These are phyloP conservation scores for Neofusicoccum umdonicola DNA, from an alignment of 2,329 filamentous ascomycete genomes.

Conservation along the genomic window DNA sequence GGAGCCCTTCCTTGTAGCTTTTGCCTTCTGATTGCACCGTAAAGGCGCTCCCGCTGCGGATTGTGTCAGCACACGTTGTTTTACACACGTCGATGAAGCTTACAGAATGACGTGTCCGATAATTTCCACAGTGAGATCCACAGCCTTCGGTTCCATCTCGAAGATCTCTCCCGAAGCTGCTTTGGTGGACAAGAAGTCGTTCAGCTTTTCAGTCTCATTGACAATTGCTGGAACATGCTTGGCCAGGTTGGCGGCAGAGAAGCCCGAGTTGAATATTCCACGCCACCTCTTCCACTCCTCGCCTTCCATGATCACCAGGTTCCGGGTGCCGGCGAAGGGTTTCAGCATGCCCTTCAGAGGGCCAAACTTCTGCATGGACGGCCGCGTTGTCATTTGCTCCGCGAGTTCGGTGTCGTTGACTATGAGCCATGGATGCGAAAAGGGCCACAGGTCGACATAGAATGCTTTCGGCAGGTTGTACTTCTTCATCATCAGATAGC, in stretches of 20 bases:
- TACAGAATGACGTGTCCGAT: constrained; percentile 17
- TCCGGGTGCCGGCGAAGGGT: not conserved
- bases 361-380: not conserved
- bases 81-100: constrained; percentile 27
- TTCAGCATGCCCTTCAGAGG: not conserved
- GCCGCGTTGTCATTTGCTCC: constrained; percentile 1
- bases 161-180: constrained; percentile 3
- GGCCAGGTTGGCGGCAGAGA: constrained; percentile 24
- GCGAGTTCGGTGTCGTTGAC: not conserved
- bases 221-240: constrained; percentile 23
- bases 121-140: constrained; percentile 16
- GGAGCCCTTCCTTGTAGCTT: not conserved
- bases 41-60: not conserved
- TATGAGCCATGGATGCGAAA: not conserved
- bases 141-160: constrained; percentile 4
- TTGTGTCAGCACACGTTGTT: constrained; percentile 5
- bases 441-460: constrained; percentile 15
- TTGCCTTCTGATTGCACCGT: not conserved
- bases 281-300: constrained; percentile 25
- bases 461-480: constrained; percentile 9
- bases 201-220: constrained; percentile 23
- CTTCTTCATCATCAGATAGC: not conserved
- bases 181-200: not conserved
- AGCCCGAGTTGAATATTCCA: constrained; percentile 25
- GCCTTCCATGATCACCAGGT: constrained; percentile 21